phyloP scores from a whole-genome alignment of 108 stramenopile genomes.

The Skeletonema marinoi region DNA sequence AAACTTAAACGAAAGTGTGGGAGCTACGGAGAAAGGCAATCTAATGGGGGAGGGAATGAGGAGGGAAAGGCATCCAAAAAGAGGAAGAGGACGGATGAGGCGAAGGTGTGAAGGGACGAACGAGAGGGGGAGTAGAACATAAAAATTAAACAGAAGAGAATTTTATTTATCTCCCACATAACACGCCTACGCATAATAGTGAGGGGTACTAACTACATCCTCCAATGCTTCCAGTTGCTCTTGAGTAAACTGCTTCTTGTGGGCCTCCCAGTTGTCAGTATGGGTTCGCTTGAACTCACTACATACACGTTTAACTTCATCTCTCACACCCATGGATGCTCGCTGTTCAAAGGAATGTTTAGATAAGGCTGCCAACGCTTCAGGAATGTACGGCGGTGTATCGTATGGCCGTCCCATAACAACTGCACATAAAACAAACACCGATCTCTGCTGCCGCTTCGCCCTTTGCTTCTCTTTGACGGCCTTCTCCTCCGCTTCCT shows the following conservation, averaged over 20 bases:
- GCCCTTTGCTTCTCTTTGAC: constrained; percentile 66
- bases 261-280: constrained; percentile 91
- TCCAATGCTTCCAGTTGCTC: constrained; percentile 87
- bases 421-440: constrained; percentile 81
- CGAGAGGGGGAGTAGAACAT: too few species aligned
- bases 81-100: too few species aligned
- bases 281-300: constrained; percentile 91
- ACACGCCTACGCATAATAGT: constrained; percentile 77
- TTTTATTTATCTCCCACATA: neutral
- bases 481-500: constrained; percentile 39
- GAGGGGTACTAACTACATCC: constrained; percentile 90
- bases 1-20: neutral
- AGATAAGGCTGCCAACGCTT: constrained; percentile 83
- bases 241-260: constrained; percentile 74
- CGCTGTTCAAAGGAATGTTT: constrained; percentile 87
- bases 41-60: neutral
- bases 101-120: neutral
- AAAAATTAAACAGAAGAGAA: too few species aligned
- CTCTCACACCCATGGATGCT: constrained; percentile 84
- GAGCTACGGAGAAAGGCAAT: neutral
- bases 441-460: constrained; percentile 77
- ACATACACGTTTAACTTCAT: constrained; percentile 86
- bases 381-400: constrained; percentile 80
- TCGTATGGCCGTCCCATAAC: constrained; percentile 85
- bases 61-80: neutral